These are phyloP conservation scores for Trichoderma polysporum DNA, from an alignment of 2,329 filamentous ascomycete genomes.

Conservation along the genomic window DNA sequence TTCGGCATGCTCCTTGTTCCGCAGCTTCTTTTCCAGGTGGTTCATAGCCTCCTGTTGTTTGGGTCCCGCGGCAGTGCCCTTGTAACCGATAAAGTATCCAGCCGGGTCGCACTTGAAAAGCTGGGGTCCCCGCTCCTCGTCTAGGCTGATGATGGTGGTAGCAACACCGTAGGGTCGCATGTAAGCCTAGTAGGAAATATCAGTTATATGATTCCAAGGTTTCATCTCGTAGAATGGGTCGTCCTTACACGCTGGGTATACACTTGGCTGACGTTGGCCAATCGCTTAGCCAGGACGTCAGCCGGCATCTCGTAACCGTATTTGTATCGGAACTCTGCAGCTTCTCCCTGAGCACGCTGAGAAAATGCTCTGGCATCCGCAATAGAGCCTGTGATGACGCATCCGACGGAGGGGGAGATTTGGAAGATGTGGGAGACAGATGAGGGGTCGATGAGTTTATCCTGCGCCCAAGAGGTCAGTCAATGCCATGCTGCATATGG, in stretches of 20 bases:
- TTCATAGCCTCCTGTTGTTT: conserved; percentile 99
- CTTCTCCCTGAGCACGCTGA: conserved; percentile 89
- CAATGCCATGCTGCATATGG: neutral
- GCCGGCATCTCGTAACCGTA: conserved; percentile 99
- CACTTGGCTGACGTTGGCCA: conserved; percentile 99
- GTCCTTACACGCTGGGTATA: conserved; percentile 85
- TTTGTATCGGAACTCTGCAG: conserved; percentile 97
- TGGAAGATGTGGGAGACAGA: conserved; percentile 98
- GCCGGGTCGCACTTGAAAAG: conserved; percentile 98
- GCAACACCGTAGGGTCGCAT: conserved; percentile 98
- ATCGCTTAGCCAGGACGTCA: conserved; percentile 90
- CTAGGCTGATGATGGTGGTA: conserved; percentile 90
- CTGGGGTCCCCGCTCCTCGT: conserved; percentile 88
- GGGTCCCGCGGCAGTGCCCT: conserved; percentile 92
- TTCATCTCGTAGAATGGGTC: neutral
- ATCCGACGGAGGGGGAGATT: conserved; percentile 92
- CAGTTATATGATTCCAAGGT: neutral
- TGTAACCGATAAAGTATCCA: conserved; percentile 98
- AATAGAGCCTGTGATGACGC: conserved; percentile 98
- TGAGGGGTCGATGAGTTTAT: conserved; percentile 97
- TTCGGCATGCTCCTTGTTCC: conserved; percentile 94
- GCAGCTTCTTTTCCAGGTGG: conserved; percentile 98
- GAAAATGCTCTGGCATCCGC: conserved; percentile 94
- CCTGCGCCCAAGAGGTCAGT: conserved; percentile 53
- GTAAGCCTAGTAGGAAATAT: conserved; percentile 62